Evolutionary conservation across 345 rosid species (phyloP).

Genomic region (Firmiana major): DNA sequence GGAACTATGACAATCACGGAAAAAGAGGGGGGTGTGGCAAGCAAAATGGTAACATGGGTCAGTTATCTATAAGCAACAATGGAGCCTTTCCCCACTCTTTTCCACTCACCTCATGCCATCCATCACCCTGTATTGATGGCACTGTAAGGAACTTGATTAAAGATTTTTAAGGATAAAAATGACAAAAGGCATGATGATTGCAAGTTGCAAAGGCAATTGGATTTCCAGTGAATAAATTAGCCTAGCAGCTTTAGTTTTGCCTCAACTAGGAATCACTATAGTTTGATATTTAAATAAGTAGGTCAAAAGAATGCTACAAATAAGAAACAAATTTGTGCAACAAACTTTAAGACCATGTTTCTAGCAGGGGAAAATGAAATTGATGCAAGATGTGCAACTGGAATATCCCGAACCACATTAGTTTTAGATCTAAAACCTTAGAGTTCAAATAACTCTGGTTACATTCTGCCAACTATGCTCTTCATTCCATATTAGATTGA

Average conservation of each 20-base stretch:
- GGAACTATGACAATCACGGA: not conserved
- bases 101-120: no score
- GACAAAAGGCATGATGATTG: no score
- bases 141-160: no score
- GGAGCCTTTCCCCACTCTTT: no score
- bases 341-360: not conserved
- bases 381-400: not conserved
- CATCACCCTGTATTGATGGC: no score
- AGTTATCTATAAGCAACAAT: not conserved
- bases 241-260: not conserved
- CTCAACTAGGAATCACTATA: not conserved
- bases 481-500: not conserved
- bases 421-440: not conserved
- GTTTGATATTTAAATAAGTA: not conserved
- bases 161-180: no score
- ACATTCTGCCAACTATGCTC: not conserved
- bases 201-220: not conserved
- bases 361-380: not conserved
- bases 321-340: not conserved
- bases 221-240: not conserved
- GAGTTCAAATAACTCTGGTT: not conserved
- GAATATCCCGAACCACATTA: not conserved
- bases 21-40: not conserved
- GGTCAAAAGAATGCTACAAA: not conserved
- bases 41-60: not conserved